These are phyloP conservation scores for sorghum (Sorghum bicolor) DNA, from an alignment of 176 grass and related monocot species.

Conservation along the genomic window Sorghum_bicolor_NCBIv3 NC_012870.2:13015001-13015500, in stretches of 20 bases:
- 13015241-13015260: not conserved
- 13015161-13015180: conserved; percentile 42
- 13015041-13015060: conserved; percentile 49
- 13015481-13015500: not conserved
- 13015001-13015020: conserved; percentile 85
- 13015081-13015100: conserved; percentile 78
- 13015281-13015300: not conserved
- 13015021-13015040: conserved; percentile 58
- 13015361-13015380: conserved; percentile 2
- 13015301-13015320: not conserved
- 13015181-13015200: conserved; percentile 25
- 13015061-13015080: conserved; percentile 63
- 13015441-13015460: not conserved
- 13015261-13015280: not conserved
- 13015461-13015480: not conserved
- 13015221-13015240: not conserved
- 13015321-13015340: not conserved
- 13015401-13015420: not conserved
- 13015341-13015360: not conserved
- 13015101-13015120: conserved; percentile 84
- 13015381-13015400: not conserved
- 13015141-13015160: conserved; percentile 55
- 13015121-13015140: conserved; percentile 68
- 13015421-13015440: not conserved
- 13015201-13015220: conserved; percentile 32